phyloP scores from a whole-genome alignment of 495 filamentous ascomycete species.

The Articulospora tetracladia region DNA sequence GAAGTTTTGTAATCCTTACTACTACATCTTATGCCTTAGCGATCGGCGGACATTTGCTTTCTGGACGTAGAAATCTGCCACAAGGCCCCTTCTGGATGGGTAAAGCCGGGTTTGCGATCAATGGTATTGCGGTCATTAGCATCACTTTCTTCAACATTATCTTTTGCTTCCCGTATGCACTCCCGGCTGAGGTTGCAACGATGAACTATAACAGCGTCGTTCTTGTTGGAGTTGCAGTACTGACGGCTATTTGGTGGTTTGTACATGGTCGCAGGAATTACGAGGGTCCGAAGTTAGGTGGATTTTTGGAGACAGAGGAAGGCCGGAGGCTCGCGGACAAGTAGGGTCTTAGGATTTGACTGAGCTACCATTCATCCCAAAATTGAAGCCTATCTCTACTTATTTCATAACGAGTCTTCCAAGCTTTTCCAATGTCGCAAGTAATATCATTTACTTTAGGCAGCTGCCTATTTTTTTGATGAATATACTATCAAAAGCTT shows the following conservation, averaged over 20 bases:
- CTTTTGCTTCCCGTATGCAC: conserved; percentile 67
- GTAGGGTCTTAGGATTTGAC: too few species aligned
- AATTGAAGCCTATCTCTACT: too few species aligned
- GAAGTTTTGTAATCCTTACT: conserved; percentile 69
- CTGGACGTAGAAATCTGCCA: conserved; percentile 57
- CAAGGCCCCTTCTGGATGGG: conserved; percentile 70
- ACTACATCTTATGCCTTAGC: conserved; percentile 72
- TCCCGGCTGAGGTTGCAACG: conserved; percentile 51
- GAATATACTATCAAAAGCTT: too few species aligned
- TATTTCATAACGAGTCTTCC: too few species aligned
- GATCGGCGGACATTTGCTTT: conserved; percentile 70
- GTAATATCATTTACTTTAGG: too few species aligned
- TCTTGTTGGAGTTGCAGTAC: conserved; percentile 49
- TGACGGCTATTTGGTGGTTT: conserved; percentile 61
- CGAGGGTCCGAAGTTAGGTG: conserved; percentile 50
- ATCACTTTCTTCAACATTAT: conserved; percentile 68
- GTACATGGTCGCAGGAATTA: conserved; percentile 53
- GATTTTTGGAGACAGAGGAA: conserved; percentile 1
- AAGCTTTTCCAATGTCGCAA: too few species aligned
- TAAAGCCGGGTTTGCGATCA: conserved; percentile 54
- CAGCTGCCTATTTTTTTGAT: too few species aligned
- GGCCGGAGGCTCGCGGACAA: conserved; percentile 3
- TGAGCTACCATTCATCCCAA: too few species aligned
- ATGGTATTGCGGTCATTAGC: conserved; percentile 54
- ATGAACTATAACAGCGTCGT: conserved; percentile 73